phyloP scores from a whole-genome alignment of 2,329 filamentous ascomycete genomes.

The Beauveria varroae region DNA sequence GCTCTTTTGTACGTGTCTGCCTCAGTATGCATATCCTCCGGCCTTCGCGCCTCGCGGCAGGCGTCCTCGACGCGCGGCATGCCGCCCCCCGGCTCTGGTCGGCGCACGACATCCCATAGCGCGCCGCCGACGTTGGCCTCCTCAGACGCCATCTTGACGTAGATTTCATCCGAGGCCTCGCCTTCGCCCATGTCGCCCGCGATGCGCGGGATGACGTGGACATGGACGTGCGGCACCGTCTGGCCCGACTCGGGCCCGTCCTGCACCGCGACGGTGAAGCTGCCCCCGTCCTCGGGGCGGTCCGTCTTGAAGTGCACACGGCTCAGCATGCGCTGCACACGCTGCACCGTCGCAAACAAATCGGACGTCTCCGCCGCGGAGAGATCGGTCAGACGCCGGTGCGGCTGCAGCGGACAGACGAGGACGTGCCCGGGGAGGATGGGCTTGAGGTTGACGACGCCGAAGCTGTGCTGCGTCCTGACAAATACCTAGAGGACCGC shows the following conservation, averaged over 20 bases:
- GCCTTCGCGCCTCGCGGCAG: slow-evolving; percentile 56
- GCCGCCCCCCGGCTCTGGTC: slow-evolving; percentile 43
- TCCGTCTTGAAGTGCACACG: slow-evolving; percentile 49
- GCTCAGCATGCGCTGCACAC: slow-evolving; percentile 69
- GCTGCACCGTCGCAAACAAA: slow-evolving; percentile 80
- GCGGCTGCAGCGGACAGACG: slow-evolving; percentile 64
- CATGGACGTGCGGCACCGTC: slow-evolving; percentile 88
- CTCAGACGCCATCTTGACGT: slow-evolving; percentile 74
- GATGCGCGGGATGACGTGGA: slow-evolving; percentile 76
- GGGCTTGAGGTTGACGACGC: slow-evolving; percentile 91
- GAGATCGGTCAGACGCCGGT: slow-evolving; percentile 70
- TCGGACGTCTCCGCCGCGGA: slow-evolving; percentile 64
- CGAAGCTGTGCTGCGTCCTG: slow-evolving; percentile 70
- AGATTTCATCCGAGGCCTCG: slow-evolving; percentile 58
- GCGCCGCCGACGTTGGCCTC: slow-evolving; percentile 74
- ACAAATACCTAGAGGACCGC: slow-evolving; percentile 66
- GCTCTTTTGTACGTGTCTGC: slow-evolving; percentile 56
- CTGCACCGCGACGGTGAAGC: slow-evolving; percentile 92
- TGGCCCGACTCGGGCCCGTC: slow-evolving; percentile 87
- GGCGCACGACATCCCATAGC: slow-evolving; percentile 46
- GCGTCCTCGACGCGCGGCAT: slow-evolving; percentile 69
- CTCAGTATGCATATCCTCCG: slow-evolving; percentile 74
- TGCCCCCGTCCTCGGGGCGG: slow-evolving; percentile 46
- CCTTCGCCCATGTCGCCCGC: slow-evolving; percentile 42
- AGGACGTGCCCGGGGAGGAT: slow-evolving; percentile 90